Base-by-base conservation (phyloP, 306 rosid genomes). In the Abrus precatorius region DNA sequence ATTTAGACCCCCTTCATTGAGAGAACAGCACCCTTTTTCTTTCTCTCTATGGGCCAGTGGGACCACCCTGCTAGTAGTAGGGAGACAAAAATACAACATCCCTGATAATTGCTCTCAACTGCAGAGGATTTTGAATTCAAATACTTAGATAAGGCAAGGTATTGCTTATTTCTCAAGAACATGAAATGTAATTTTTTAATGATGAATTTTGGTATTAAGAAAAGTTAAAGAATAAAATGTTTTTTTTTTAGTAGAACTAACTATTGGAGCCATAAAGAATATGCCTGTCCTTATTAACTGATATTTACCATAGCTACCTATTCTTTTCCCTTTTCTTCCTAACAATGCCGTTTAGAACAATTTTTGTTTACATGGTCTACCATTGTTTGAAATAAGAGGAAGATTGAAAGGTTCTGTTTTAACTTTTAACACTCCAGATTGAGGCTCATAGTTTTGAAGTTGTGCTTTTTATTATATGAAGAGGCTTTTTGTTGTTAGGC, bases 301-400 rank as follows among this genome's bases (percentile, higher is more conserved):
- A 34, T 34, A 34, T 34, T 50, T 27, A 27, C 62, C 66, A 9
- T 61, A 32, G 44, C 5, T 11, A 61, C 67, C 43, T 61, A 32
- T 61, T 61, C 67, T 9, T 61, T 61, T 20, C 67, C 67, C 10
- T 20, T 61, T 61, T 9, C 10, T 3, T 43, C 43, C 10, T 9
- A 33, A 32, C 20, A 13, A 61, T 61, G 3, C 27, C 6, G 27
- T 33, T 62, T 45, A 11, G 28, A 5, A 40, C 6, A 14, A 65
- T 3, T 65, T 38, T 40, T 40, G 33, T 65, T 65, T 65, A n/a
- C 50, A n/a, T 65, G 71, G 71, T 43, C 13, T 20, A 14, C 71
- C 50, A 40, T 65, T n/a, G 32, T 65, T 65, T 65, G 49, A 38
- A 65, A 62, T 62, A 33, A 38, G 71, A 65, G 29, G 49, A 64